Conservation (phyloP, 2,329 filamentous ascomycete genomes). For the Trichoderma arundinaceum region DNA sequence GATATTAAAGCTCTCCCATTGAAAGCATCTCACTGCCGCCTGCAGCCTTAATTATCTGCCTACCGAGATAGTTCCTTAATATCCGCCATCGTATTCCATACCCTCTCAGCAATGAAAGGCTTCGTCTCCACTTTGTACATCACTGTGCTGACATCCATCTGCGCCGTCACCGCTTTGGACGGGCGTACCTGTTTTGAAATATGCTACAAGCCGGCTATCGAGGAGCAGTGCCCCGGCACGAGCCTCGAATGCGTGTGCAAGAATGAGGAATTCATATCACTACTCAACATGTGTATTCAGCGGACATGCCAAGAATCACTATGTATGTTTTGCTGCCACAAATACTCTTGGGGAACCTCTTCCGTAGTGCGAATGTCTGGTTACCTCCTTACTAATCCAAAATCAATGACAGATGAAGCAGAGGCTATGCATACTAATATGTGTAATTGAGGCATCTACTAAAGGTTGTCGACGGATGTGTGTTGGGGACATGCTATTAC, state of each 20-base stretch:
- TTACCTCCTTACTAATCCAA: neutral
- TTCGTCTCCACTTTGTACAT: slow-evolving; percentile 18
- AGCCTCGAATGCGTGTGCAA: slow-evolving; percentile 21
- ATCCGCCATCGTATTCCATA: neutral
- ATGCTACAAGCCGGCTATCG: slow-evolving; percentile 19
- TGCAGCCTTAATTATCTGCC: neutral
- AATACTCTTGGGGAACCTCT: too few relatives aligned
- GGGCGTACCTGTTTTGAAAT: slow-evolving; percentile 18
- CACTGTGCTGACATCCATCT: slow-evolving; percentile 6
- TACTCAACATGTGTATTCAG: slow-evolving; percentile 25
- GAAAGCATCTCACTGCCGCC: neutral
- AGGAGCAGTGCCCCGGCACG: slow-evolving; percentile 21
- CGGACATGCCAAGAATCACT: slow-evolving; percentile 27
- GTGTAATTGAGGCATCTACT: slow-evolving; percentile 1
- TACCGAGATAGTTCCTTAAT: neutral
- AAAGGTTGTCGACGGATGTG: neutral
- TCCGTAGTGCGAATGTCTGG: neutral
- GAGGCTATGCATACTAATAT: slow-evolving; percentile 5
- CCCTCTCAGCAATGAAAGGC: slow-evolving; percentile 15
- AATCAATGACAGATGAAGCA: slow-evolving; percentile 8
- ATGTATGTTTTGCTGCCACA: neutral
- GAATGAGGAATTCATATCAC: slow-evolving; percentile 20
- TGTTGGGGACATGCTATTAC: neutral
- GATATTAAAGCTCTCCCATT: neutral
- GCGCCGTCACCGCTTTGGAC: slow-evolving; percentile 17